Base-by-base conservation (phyloP, 768 basidiomycete genomes). In the Hericium coralloides region DNA sequence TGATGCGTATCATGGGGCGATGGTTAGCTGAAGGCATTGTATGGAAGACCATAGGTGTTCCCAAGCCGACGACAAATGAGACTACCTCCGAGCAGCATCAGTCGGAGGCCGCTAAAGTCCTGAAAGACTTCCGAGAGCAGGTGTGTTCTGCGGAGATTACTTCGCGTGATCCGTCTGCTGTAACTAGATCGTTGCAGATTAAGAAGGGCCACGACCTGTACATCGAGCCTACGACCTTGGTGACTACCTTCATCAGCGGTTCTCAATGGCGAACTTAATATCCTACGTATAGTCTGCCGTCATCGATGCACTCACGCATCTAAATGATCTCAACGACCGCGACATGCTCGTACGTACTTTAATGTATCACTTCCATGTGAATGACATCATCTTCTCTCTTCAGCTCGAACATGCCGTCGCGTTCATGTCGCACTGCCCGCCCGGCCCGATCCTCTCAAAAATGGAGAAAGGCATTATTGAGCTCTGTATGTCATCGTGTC, bases 341-440 rank as follows among this genome's bases (percentile, higher is more conserved):
- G 87, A 89, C 68, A 76, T 89, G 68, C 70, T 86, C 49, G 90
- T 89, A 53, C 53, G 84, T 50, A 14, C 38, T 47, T 37, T 26
- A 12, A 17, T 48, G 55, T 53, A 15, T 12, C 36, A 39, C 38
- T 38, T 18, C 22, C 31, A 12, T 50, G 49, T 50, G 23, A 17
- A 17, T 31, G 49, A 50, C 38, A 14, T 12, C 38, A n/a, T 10
- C n/a, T n/a, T 12, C 14, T 14, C 8, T 25, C n/a, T 3, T 23
- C 54, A 90, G 89, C 81, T 92, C 38, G 90, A 92, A 64, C 78
- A 90, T 63, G 73, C 81, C 12, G 72, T 92, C 20, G 76, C 76
- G 4, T 79, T 85, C 59, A 75, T 90, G 53, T 79, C 87, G 2
- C 72, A 76, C 8, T 12, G 1, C 50, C 79, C 82, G 20, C 72